Evolutionary conservation across 75 land plant genomes (phyloP).

Genomic region (Chamaecyparis obtusa): DNA sequence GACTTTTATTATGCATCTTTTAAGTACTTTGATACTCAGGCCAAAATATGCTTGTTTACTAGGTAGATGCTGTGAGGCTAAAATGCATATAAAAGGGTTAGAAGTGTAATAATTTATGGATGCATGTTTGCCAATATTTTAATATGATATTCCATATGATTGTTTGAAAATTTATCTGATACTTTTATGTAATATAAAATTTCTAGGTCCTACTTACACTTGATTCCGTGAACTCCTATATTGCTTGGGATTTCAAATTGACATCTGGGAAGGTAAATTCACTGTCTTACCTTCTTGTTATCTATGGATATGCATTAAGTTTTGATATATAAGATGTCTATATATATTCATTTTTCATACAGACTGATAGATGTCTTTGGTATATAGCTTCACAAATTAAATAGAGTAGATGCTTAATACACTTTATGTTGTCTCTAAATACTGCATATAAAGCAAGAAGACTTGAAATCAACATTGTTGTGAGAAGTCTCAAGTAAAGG

Average conservation of each 20-base stretch:
- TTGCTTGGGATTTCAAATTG: slow-evolving; percentile 98
- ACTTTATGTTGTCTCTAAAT: not conserved
- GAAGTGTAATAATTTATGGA: not conserved
- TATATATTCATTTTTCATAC: not conserved
- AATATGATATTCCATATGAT: not conserved
- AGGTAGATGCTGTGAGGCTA: not conserved
- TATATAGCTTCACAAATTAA: not conserved
- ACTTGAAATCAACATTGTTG: not conserved
- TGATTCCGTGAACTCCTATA: slow-evolving; percentile 81
- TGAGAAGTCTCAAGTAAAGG: not conserved
- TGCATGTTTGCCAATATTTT: not conserved
- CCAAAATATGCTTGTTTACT: not conserved
- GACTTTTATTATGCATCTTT: not conserved
- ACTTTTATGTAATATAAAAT: not conserved
- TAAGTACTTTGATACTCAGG: not conserved
- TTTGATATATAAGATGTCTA: not conserved
- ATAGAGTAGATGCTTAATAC: not conserved
- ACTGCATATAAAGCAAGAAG: not conserved
- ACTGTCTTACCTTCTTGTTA: not conserved
- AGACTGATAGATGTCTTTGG: not conserved
- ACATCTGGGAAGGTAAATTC: slow-evolving; percentile 71
- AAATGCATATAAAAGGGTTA: not conserved
- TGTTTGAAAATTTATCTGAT: not conserved
- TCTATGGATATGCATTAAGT: not conserved
- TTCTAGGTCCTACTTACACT: slow-evolving; percentile 65